Base-by-base conservation (phyloP, 192 early-diverging fungal genomes). In the Coemansia sp. region DNA sequence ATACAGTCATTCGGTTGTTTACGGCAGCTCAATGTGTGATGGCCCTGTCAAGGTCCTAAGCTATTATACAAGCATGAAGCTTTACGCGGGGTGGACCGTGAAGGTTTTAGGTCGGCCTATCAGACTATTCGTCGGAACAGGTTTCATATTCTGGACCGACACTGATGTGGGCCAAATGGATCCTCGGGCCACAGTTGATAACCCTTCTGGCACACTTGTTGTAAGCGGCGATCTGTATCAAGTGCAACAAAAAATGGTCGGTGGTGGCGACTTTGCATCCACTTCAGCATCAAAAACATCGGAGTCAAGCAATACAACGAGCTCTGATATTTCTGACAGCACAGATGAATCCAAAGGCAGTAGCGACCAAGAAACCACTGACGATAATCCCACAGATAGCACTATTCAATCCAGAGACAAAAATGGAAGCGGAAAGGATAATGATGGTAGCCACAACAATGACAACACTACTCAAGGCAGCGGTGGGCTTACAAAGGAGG, bases 51-150 rank as follows among this genome's bases (percentile, higher is more conserved):
- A 34, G 15, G 29, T 53, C 28, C 56, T 46, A 49, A 58, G 42
- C 49, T 75, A 75, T 53, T 75, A 65, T 30, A 69, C 67, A 4
- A 21, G 48, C 7, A 28, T 75, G 42, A 39, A 51, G 20, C 39
- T 42, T 30, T 70, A 75, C 45, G 3, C 45, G 1, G 30, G 56
- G 0, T 64, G 61, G 31, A 59, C 67, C 0, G 42, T 5, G 8
- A 26, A 26, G 2, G 26, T 28, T 3, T 8, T 53, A 16, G 52
- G 52, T 2, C 28, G 26, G 2, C 13, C 23, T 10, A 21, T 53
- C 5, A 3, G 7, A 12, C 25, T 53, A 29, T 53, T 15, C 26
- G 18, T 10, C 7, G 25, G 15, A 4, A 16, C 1, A 12, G 52
- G 9, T 8, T 8, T 13, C 12, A 8, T 3, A 12, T 23, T 4